Evolutionary conservation across 352 stramenopile genomes (phyloP), one percentile per base, ranked within the genome.

Genomic region (Nothophytophthora sp.): DNA sequence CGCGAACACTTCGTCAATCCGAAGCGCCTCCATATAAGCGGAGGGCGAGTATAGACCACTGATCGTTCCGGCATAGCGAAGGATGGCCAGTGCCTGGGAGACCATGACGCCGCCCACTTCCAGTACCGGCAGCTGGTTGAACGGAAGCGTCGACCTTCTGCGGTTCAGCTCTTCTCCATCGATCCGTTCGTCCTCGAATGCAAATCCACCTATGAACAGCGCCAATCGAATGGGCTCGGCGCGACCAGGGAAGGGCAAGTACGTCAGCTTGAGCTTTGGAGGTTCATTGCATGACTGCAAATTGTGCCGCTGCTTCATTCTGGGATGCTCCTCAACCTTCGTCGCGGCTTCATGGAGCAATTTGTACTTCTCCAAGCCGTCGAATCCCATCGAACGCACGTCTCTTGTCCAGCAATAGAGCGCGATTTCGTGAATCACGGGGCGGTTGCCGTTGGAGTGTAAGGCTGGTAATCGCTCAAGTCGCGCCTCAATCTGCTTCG

Each of bases 51-150:
- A 88, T 1, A 88, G 51, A 0, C 55, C 56, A 4, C 50, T 43
- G 20, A 89, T 58, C 5, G 65, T 84, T 4, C 83, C 83, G 29
- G 61, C 76, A 37, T 88, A 91, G 2, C 77, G 71, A 7, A 90
- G 43, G 35, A 91, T 81, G 13, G 72, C 67, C 18, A 67, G 40
- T 2, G 67, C 68, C 53, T 94, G 77, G 3, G 64, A 67, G 36
- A 88, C 53, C 13, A 62, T 40, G 4, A 68, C 44, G 2, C 64
- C 64, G 45, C 85, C 51, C 37, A 89, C 50, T 16, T 74, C 55
- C 18, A 78, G 41, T 28, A 79, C 63, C 7, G 78, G 65, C 2
- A 85, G 34, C 41, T 81, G 61, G 36, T 70, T 47, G 37, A 76
- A 83, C 15, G 73, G 73, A 18, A 81, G 39, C 34, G 41, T 45